Evolutionary conservation across 164 flowering plant genomes (phyloP).

Genomic region (Taxillus chinensis): DNA sequence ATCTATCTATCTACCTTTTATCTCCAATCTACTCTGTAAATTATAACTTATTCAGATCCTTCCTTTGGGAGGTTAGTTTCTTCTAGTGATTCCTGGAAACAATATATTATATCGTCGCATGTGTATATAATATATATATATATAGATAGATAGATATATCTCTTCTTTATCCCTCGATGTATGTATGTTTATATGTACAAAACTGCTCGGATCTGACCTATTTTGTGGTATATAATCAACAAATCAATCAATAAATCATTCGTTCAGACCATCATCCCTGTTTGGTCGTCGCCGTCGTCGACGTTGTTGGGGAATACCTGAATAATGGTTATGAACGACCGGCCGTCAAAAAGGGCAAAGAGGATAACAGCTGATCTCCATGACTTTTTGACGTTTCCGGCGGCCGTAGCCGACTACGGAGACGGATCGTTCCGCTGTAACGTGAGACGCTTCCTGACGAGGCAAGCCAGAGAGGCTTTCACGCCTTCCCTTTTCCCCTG

Average conservation of each 20-base stretch:
- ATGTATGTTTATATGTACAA: too few species aligned
- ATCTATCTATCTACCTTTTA: too few species aligned
- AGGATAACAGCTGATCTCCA: slow-evolving; percentile 65
- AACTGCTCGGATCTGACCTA: too few species aligned
- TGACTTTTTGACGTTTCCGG: slow-evolving; percentile 55
- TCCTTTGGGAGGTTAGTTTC: background rate
- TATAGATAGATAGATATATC: too few species aligned
- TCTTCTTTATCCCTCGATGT: too few species aligned
- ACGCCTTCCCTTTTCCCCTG: slow-evolving; percentile 33
- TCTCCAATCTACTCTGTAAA: background rate
- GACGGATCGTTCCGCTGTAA: slow-evolving; percentile 41
- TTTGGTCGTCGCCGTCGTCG: too few species aligned
- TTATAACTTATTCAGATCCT: background rate
- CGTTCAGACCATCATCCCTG: too few species aligned
- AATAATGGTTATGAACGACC: slow-evolving; percentile 51
- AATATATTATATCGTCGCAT: background rate
- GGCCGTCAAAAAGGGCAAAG: slow-evolving; percentile 48
- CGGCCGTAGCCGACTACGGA: slow-evolving; percentile 7
- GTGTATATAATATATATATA: background rate
- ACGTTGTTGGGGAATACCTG: too few species aligned
- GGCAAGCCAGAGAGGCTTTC: slow-evolving; percentile 31
- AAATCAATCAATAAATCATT: too few species aligned
- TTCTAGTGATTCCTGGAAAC: background rate
- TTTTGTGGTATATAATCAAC: too few species aligned
- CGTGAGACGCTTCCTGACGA: slow-evolving; percentile 33